These are phyloP conservation scores for Fusarium haematococcum DNA, from an alignment of 2,329 filamentous ascomycete species.

Conservation along the genomic window DNA sequence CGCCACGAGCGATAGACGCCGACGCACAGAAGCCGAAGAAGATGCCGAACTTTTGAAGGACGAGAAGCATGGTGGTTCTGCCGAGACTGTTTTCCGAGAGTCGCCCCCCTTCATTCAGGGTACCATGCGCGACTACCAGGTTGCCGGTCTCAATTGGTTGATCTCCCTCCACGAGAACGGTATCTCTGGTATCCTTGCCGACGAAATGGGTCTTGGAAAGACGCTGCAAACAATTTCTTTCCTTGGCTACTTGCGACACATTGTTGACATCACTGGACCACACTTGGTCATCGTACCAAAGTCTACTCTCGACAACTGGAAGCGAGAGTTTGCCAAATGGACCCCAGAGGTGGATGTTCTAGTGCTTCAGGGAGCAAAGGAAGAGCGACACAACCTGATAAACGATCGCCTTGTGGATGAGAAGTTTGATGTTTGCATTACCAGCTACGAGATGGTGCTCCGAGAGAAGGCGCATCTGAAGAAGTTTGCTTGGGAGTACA, in stretches of 20 bases:
- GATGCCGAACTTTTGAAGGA: constrained; percentile 90
- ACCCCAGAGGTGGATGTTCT: constrained; percentile 95
- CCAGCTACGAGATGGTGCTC: constrained; percentile 98
- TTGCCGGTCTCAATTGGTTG: constrained; percentile 96
- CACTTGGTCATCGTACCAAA: constrained; percentile 95
- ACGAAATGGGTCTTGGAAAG: constrained; percentile 99
- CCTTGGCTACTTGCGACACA: constrained; percentile 91
- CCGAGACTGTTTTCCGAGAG: constrained; percentile 92
- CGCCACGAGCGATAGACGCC: constrained; percentile 79
- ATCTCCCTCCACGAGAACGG: constrained; percentile 98
- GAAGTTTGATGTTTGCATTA: constrained; percentile 97
- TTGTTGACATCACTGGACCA: constrained; percentile 89
- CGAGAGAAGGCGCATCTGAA: constrained; percentile 94
- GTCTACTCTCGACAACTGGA: constrained; percentile 98
- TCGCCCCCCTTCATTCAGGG: constrained; percentile 92
- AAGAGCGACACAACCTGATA: constrained; percentile 89
- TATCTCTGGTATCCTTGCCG: constrained; percentile 96
- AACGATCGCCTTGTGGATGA: constrained; percentile 92
- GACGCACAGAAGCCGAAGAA: constrained; percentile 96
- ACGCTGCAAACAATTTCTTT: constrained; percentile 98
- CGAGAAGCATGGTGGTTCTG: constrained; percentile 87
- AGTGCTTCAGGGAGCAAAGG: constrained; percentile 94
- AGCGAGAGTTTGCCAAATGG: constrained; percentile 92
- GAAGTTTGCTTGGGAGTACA: constrained; percentile 99
- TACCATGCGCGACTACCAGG: constrained; percentile 94